Base-by-base conservation (phyloP, 768 basidiomycete genomes). In the Hysterangium stoloniferum region DNA sequence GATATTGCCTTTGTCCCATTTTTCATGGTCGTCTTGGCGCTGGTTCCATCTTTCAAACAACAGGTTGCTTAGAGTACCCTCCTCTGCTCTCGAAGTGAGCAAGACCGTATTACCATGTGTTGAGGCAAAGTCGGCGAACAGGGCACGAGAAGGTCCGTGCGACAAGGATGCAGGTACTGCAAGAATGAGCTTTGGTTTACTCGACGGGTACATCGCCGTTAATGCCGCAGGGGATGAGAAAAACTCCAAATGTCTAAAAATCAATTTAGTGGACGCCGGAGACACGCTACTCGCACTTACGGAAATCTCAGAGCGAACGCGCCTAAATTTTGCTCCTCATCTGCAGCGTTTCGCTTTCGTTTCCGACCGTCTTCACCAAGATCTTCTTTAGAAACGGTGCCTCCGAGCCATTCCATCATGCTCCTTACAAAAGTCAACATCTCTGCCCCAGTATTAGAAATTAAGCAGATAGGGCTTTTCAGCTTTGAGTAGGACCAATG, bases 331-430 rank as follows among this genome's bases (percentile, higher is more conserved):
- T 88, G 86, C 31, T 93, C 89, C 8, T 90, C 86, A 1, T 70
- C 82, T 45, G 83, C 82, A 5, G 74, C 70, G 45, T 74, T 67
- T 54, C 82, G 69, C 55, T 79, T 75, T 54, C 74, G 62, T 52
- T 71, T 69, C 24, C 72, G 73, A 6, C 77, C 80, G 27, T 87
- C 85, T 62, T 87, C 89, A 2, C 89, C 85, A 1, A 89, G 86
- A 54, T 95, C 92, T 59, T 93, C 90, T 61, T 91, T 91, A 58
- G 84, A 89, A 47, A 96, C 82, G 12, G 89, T 92, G 1, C 96
- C 95, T 8, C 96, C 96, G 55, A 99, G 80, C 92, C 94, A 98
- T 63, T 98, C 96, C 79, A 96, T 95, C 87, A 98, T 86, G 71
- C 89, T 94, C 52, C 93, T 71, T 24, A 96, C 89, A 61, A 93